phyloP scores from a whole-genome alignment of 768 basidiomycete species.

The Suillus occidentalis region DNA sequence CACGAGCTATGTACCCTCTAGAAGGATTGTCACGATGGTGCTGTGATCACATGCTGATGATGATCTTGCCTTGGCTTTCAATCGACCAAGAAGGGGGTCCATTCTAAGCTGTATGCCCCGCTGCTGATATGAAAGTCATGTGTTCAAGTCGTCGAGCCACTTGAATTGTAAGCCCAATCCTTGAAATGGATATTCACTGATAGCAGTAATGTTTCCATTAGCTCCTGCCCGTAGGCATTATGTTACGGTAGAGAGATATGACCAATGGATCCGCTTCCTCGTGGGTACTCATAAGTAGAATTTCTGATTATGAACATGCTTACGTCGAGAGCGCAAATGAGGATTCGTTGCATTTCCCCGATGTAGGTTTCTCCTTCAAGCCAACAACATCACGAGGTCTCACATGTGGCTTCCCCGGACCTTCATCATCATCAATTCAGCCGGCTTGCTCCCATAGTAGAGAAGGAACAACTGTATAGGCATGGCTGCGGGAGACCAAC shows the following conservation, averaged over 20 bases:
- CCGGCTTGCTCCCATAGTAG: no score
- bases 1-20: not conserved
- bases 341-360: not conserved
- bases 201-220: not conserved
- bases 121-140: not conserved
- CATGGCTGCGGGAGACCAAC: not conserved
- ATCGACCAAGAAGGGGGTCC: not conserved
- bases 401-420: not conserved
- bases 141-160: not conserved
- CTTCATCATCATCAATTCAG: not conserved
- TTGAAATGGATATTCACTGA: not conserved
- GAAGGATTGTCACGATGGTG: not conserved
- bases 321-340: not conserved
- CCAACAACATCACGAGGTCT: not conserved
- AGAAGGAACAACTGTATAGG: not conserved
- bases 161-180: not conserved
- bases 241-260: no score
- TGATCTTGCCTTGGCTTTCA: not conserved
- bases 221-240: not conserved
- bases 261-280: not conserved
- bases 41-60: not conserved
- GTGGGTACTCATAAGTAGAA: not conserved
- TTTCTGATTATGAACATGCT: not conserved
- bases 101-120: not conserved
- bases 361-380: not conserved